A percentile compares a stretch with the other conserved stretches of the same genome.
phyloP scores from a whole-genome alignment of 1,139 yeast genomes.

The Arxiozyma bovina region DNA sequence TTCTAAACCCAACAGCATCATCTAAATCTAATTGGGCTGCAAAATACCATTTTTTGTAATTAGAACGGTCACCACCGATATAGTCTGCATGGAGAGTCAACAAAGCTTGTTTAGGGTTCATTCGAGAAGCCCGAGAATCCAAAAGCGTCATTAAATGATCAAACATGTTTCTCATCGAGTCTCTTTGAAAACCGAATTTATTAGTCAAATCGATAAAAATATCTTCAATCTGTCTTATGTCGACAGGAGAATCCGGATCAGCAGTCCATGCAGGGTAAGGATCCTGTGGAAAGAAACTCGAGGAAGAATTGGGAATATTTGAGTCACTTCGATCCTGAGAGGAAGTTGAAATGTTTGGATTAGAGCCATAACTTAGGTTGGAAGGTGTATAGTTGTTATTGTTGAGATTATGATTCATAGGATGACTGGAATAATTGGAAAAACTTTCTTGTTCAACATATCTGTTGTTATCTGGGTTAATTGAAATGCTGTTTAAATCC shows the following conservation, averaged over 20 bases:
- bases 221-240: slow-evolving; percentile 84
- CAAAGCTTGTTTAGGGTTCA: slow-evolving; percentile 94
- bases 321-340: slow-evolving; percentile 42
- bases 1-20: slow-evolving; percentile 68
- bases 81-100: slow-evolving; percentile 91
- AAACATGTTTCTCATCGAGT: slow-evolving; percentile 93
- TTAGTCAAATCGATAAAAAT: slow-evolving; percentile 82
- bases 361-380: slow-evolving; percentile 73
- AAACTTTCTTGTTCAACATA: slow-evolving; percentile 56
- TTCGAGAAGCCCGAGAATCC: slow-evolving; percentile 92
- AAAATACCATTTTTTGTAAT: slow-evolving; percentile 92
- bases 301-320: slow-evolving; percentile 44
- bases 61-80: slow-evolving; percentile 89
- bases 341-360: slow-evolving; percentile 31
- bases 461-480: background rate
- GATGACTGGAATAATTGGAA: slow-evolving; percentile 65
- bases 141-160: slow-evolving; percentile 90
- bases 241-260: slow-evolving; percentile 76
- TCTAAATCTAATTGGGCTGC: slow-evolving; percentile 87
- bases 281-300: slow-evolving; percentile 48
- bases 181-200: slow-evolving; percentile 96
- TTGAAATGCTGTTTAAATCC: background rate
- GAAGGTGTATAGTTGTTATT: slow-evolving; percentile 64
- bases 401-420: slow-evolving; percentile 41
- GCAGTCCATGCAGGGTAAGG: slow-evolving; percentile 97